Evolutionary conservation across 192 early-diverging fungal species (phyloP).

Genomic region (Gonapodya prolifera): DNA sequence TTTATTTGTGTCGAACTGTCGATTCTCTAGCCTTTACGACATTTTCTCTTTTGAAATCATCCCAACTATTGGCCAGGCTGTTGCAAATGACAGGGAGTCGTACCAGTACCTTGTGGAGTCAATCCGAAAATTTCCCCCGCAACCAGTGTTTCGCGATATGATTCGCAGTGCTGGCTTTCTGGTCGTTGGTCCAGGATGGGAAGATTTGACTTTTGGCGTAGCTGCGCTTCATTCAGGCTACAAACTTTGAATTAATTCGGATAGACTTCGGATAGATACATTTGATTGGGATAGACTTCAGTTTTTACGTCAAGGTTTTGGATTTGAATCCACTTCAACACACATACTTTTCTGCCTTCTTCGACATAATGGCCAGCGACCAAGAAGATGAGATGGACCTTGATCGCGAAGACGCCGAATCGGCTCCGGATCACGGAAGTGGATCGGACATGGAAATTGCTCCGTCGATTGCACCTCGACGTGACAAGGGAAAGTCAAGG

Average conservation of each 20-base stretch:
- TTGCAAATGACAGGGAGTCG: constrained; percentile 78
- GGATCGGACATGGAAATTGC: background rate
- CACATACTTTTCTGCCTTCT: too few species aligned
- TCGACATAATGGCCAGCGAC: background rate
- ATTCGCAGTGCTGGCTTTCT: constrained; percentile 84
- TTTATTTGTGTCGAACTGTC: background rate
- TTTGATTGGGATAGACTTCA: too few species aligned
- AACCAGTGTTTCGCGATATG: constrained; percentile 79
- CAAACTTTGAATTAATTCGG: constrained; percentile 40
- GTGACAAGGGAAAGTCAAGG: constrained; percentile 12
- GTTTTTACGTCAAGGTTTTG: too few species aligned
- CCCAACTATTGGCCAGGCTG: constrained; percentile 68
- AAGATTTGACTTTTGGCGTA: constrained; percentile 94
- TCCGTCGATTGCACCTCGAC: background rate
- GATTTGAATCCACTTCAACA: background rate
- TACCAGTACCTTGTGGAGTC: constrained; percentile 97
- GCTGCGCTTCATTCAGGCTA: constrained; percentile 92
- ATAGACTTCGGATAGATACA: background rate
- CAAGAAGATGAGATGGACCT: background rate
- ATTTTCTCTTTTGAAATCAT: constrained; percentile 91
- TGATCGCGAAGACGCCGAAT: background rate
- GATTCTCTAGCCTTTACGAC: constrained; percentile 57
- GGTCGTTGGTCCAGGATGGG: constrained; percentile 75
- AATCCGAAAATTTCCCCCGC: constrained; percentile 85
- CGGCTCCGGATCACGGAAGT: background rate